Base-by-base conservation (phyloP, 805 yeast genomes). In the Ogataea paraovalis region DNA sequence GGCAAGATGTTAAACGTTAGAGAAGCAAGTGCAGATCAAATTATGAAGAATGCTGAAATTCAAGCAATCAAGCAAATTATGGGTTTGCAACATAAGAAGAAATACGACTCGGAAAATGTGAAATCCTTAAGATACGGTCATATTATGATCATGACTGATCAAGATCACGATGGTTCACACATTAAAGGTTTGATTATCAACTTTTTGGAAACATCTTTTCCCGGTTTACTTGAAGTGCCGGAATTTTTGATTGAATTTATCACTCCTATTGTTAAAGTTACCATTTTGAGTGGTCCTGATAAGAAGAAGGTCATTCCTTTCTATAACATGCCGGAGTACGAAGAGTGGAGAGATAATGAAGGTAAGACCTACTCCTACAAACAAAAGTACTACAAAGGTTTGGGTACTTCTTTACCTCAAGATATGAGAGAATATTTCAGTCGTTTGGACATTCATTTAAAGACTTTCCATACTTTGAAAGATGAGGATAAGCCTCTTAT, bases 141-240 rank as follows among this genome's bases (percentile, higher is more conserved):
- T 65, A 78, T 94, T 44, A 94, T 94, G 98, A 90, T 94, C 64
- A 94, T 94, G 98, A 90, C 99, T 6, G 99, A 94, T 85, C 99
- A 94, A 70, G 99, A 94, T 88, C 96, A 91, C 58, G 99, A 94
- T 76, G 99, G 99, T 51, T 86, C 96, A 16, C 99, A 94, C 72
- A 94, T 94, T 65, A 94, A 94, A 65, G 99, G 99, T 54, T 76
- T 94, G 55, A 79, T 94, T 48, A 94, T 94, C 60, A 94, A 94
- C 65, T 94, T 94, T 61, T 71, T 94, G 49, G 98, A 92, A 66
- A 79, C 92, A 4, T 85, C 96, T 28, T 94, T 94, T 71, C 98
- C 98, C 1, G 99, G 98, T 2, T 71, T 94, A 54, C 72, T 94
- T 27, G 86, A 85, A 49, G 78, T 92, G 43, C 97, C 97, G 1